Conservation (phyloP, 768 basidiomycete genomes). For the Pilatotrama ljubarskyi region DNA sequence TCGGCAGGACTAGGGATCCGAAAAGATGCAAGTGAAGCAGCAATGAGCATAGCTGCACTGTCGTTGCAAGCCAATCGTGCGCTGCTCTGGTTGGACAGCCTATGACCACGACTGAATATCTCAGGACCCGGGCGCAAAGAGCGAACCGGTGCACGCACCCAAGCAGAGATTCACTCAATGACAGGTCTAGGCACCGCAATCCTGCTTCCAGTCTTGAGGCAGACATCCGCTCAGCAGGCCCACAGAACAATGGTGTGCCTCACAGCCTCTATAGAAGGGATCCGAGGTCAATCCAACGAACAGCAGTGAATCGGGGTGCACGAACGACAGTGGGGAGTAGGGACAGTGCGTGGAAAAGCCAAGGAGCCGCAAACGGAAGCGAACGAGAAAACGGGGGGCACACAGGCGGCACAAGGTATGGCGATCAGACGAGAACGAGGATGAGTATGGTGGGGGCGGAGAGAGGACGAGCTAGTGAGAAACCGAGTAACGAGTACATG, state of each 20-base stretch:
- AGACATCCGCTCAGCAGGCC: too few relatives aligned
- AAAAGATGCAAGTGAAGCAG: too few relatives aligned
- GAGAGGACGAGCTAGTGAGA: constrained; percentile 1
- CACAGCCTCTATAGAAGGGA: background rate
- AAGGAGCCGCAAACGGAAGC: background rate
- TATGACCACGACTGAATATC: too few relatives aligned
- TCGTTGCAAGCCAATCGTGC: too few relatives aligned
- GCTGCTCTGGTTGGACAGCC: too few relatives aligned
- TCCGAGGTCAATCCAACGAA: constrained; percentile 5
- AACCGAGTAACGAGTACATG: constrained; percentile 17
- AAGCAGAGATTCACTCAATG: too few relatives aligned
- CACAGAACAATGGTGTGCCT: background rate
- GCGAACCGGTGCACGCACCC: too few relatives aligned
- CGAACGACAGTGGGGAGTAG: constrained; percentile 8
- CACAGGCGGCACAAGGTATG: constrained; percentile 3
- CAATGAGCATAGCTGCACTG: too few relatives aligned
- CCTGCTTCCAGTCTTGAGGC: too few relatives aligned
- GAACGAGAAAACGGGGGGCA: background rate
- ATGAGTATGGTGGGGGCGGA: background rate
- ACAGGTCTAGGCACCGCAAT: too few relatives aligned
- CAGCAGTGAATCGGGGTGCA: background rate
- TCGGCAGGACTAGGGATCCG: too few relatives aligned
- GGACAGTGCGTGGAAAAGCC: background rate
- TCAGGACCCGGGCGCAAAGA: too few relatives aligned
- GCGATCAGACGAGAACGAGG: background rate